Conservation (phyloP, 768 basidiomycete genomes). For the Cytidiella melzeri region DNA sequence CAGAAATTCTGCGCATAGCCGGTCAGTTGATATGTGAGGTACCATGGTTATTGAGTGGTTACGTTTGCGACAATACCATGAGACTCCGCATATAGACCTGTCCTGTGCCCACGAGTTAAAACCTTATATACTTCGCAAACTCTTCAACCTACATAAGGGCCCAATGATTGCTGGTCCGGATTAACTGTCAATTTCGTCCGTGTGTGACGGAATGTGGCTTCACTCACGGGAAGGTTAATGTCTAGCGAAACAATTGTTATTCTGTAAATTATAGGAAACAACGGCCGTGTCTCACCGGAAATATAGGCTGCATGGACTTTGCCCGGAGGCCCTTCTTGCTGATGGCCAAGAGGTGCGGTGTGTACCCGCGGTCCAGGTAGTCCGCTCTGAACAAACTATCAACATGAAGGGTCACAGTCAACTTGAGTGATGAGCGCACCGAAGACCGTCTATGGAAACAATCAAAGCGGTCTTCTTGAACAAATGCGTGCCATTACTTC, state of each 20-base stretch:
- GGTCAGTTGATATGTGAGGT: background rate
- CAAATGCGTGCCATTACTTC: conserved; percentile 78
- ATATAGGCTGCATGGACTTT: conserved; percentile 81
- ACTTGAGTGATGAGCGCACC: no score
- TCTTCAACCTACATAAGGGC: conserved; percentile 54
- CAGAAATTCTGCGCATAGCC: conserved; percentile 71
- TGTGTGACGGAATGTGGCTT: background rate
- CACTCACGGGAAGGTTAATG: conserved; percentile 84
- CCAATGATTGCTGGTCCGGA: conserved; percentile 77
- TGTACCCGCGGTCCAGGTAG: conserved; percentile 80
- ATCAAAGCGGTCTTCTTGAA: conserved; percentile 78
- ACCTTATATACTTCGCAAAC: conserved; percentile 1
- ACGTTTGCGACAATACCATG: conserved; percentile 92
- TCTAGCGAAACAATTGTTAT: conserved; percentile 36
- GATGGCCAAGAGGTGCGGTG: conserved; percentile 76
- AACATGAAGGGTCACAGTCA: no score
- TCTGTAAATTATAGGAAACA: background rate
- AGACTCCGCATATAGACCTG: conserved; percentile 82
- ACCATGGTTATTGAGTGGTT: no score
- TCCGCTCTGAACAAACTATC: conserved; percentile 50
- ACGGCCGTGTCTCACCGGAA: conserved; percentile 71
- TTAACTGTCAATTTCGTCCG: background rate
- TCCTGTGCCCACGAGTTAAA: conserved; percentile 40
- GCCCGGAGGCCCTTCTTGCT: conserved; percentile 82
- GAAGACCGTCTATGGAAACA: conserved; percentile 82